Evolutionary conservation across 192 early-diverging fungal species (phyloP), one percentile per base, ranked within the genome.

Genomic region (Linnemannia exigua): DNA sequence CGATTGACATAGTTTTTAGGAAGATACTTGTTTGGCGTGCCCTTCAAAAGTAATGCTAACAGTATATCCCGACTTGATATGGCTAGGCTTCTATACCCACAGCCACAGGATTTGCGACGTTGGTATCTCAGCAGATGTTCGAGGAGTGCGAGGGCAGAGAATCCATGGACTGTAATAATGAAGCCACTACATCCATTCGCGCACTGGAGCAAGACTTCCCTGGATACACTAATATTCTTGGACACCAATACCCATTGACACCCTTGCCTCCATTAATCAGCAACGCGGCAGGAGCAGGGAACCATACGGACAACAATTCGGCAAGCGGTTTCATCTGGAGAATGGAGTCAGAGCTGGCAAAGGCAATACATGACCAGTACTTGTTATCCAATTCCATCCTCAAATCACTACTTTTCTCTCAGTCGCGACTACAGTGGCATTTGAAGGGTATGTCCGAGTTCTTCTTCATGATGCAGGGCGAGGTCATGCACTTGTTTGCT

Each of bases 391-490:
- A 86, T 41, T 19, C 74, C 3, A 3, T 77, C n/a, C 75, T 86
- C 5, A 86, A 86, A 17, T 72, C 84, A 5, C 63, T 77, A 25
- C 69, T 86, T 0, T 76, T 76, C 22, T 63, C 69, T 0, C 73
- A 76, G n/a, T 86, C 69, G 9, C 50, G 46, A 11, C 51, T 86
- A 31, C 5, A 72, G 15, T 86, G 84, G 84, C 84, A 86, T 68
- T 63, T 86, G 48, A 69, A 31, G 22, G 84, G 84, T 1, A 86
- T 86, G 84, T 63, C 66, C 16, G 84, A 86, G 52, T 86, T 86
- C 51, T 80, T 80, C 50, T 86, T 86, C 14, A 86, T 86, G 84
- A 72, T 86, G 77, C 78, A 86, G 63, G 84, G 84, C 7, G 75
- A 73, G 17, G 74, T 67, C 2, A 86, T 86, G 84, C 78, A 86